These are phyloP conservation scores for Annulohypoxylon stygium DNA, from an alignment of 495 filamentous ascomycete species.

Conservation along the genomic window DNA sequence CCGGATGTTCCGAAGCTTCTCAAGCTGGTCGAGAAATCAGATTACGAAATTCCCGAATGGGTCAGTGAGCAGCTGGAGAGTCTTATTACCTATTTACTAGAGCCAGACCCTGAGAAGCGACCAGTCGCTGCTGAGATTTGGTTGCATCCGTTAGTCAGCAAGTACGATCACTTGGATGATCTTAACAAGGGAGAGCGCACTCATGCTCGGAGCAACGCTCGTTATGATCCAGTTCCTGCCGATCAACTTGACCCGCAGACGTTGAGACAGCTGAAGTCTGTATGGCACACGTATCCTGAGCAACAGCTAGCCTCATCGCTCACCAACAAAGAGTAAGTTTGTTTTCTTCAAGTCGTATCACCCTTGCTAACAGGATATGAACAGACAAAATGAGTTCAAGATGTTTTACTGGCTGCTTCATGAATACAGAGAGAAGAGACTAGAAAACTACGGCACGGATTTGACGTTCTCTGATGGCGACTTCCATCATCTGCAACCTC, in stretches of 20 bases:
- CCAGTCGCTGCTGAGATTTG: conserved; percentile 85
- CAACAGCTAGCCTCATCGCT: conserved; percentile 76
- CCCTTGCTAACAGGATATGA: conserved; percentile 44
- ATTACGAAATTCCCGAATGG: conserved; percentile 76
- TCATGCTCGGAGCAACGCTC: conserved; percentile 45
- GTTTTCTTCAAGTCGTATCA: conserved; percentile 20
- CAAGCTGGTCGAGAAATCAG: conserved; percentile 73
- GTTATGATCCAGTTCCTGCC: conserved; percentile 52
- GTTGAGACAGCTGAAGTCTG: conserved; percentile 82
- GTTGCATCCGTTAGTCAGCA: conserved; percentile 82
- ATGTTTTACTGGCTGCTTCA: conserved; percentile 88
- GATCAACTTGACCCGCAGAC: conserved; percentile 81
- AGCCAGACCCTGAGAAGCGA: conserved; percentile 77
- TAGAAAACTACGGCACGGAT: conserved; percentile 84
- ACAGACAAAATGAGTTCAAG: conserved; percentile 86
- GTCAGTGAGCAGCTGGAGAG: conserved; percentile 81
- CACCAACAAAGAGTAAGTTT: conserved; percentile 72
- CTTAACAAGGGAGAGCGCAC: conserved; percentile 54
- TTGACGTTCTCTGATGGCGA: conserved; percentile 86
- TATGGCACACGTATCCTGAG: conserved; percentile 87
- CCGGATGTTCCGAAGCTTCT: conserved; percentile 68
- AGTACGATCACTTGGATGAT: conserved; percentile 78
- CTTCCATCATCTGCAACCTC: conserved; percentile 80
- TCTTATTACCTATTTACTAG: conserved; percentile 80
- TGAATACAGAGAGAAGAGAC: conserved; percentile 81